Evolutionary conservation across 306 rosid species (phyloP).

Genomic region (Abrus precatorius): DNA sequence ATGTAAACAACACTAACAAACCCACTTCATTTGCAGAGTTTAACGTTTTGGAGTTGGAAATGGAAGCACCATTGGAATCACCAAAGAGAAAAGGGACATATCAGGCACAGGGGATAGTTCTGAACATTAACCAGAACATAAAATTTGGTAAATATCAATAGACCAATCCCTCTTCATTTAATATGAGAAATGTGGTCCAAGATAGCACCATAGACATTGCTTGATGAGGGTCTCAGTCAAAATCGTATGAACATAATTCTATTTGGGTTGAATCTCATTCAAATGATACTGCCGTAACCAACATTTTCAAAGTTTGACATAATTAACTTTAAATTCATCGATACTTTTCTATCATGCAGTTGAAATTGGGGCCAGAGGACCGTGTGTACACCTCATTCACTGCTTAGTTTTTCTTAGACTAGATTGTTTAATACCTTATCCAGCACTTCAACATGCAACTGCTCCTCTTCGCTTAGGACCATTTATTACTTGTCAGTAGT

Average conservation of each 20-base stretch:
- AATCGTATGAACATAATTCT: background rate
- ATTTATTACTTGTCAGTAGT: conserved; percentile 31
- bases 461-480: conserved; percentile 50
- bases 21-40: conserved; percentile 36
- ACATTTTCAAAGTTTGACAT: conserved; percentile 31
- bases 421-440: conserved; percentile 41
- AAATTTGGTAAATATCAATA: conserved; percentile 6
- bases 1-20: conserved; percentile 35
- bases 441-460: conserved; percentile 54
- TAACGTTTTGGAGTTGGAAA: background rate
- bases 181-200: background rate
- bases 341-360: conserved; percentile 1
- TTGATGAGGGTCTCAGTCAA: conserved; percentile 31
- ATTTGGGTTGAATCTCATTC: conserved; percentile 8
- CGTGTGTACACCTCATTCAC: background rate
- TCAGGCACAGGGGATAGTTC: background rate
- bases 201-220: background rate
- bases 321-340: background rate
- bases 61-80: background rate
- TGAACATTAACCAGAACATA: background rate
- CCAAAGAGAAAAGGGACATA: background rate
- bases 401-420: conserved; percentile 7
- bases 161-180: background rate
- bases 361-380: conserved; percentile 37
- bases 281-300: background rate